Percentiles rank a stretch among this genome's conserved stretches.
phyloP scores from a whole-genome alignment of 306 rosid species.

The Acacia confusa region DNA sequence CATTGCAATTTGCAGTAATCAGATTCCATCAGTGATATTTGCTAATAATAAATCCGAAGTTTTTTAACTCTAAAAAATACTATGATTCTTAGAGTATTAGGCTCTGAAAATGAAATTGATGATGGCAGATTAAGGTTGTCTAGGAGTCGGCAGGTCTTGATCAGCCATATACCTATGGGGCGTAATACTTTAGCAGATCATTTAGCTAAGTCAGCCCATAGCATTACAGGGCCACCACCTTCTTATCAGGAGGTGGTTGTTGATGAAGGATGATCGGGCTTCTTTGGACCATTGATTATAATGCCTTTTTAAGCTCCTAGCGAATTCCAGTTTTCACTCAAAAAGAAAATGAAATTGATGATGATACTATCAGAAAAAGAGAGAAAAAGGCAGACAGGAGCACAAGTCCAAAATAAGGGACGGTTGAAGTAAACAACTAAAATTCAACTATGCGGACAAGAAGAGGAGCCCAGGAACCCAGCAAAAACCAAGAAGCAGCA shows the following conservation, averaged over 20 bases:
- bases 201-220: too few species aligned
- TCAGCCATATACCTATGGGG: too few species aligned
- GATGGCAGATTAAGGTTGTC: too few species aligned
- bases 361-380: background rate
- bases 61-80: background rate
- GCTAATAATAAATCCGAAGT: background rate
- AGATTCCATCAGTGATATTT: constrained; percentile 2
- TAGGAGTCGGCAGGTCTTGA: too few species aligned
- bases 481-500: background rate
- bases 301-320: too few species aligned
- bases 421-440: constrained; percentile 25
- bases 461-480: background rate
- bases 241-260: too few species aligned
- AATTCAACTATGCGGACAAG: background rate
- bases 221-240: too few species aligned
- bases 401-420: background rate
- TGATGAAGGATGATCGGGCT: too few species aligned
- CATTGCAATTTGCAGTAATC: constrained; percentile 7
- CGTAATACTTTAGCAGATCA: too few species aligned
- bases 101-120: background rate
- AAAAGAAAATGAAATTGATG: background rate
- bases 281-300: too few species aligned
- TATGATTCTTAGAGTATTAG: background rate
- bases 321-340: too few species aligned
- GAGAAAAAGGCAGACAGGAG: background rate